Evolutionary conservation across 2,329 filamentous ascomycete species (phyloP).

Genomic region (Colletotrichum echinochloae): DNA sequence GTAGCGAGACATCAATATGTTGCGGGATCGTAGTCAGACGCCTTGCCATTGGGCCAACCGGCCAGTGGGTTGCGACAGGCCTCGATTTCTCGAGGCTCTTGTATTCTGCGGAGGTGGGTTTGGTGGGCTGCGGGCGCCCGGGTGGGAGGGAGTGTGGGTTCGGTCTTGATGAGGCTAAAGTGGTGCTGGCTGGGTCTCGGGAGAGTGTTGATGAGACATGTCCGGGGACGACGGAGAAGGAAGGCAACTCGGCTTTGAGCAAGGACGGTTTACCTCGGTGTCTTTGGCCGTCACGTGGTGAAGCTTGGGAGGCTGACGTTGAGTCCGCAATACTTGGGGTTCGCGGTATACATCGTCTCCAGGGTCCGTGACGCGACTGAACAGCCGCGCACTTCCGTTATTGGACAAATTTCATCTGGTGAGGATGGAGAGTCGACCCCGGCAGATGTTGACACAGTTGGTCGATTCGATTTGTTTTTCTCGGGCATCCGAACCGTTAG

Average conservation of each 20-base stretch:
- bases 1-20: not conserved
- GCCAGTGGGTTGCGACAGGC: not conserved
- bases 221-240: not conserved
- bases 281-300: not conserved
- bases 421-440: not conserved
- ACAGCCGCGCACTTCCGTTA: too few relatives aligned
- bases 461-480: not conserved
- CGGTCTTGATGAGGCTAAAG: not conserved
- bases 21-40: constrained; percentile 52
- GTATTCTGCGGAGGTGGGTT: not conserved
- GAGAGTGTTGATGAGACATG: not conserved
- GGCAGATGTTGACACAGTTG: not conserved
- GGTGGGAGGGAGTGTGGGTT: not conserved
- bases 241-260: not conserved
- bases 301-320: not conserved
- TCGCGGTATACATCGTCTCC: not conserved
- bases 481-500: not conserved
- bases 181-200: not conserved
- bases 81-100: not conserved
- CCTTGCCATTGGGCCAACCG: constrained; percentile 53
- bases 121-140: not conserved
- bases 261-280: not conserved
- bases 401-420: not conserved
- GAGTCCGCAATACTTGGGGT: not conserved
- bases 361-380: not conserved